A percentile compares a stretch with the other conserved stretches of the same genome.
Conservation (phyloP, 108 stramenopile genomes). For the Conticribra weissflogii region DNA sequence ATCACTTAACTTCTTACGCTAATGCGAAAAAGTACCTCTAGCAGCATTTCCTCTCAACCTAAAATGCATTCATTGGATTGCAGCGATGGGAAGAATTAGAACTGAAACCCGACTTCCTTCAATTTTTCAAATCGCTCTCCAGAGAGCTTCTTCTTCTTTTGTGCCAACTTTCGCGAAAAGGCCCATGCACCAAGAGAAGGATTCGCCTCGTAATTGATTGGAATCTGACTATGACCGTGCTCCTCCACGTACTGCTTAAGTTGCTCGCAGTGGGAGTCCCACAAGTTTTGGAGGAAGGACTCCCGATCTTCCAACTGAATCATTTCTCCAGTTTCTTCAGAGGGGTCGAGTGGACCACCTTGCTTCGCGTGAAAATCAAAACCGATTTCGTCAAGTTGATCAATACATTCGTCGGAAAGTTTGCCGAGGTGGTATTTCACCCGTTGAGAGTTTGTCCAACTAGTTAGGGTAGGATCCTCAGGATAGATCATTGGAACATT, state of each 20-base stretch:
- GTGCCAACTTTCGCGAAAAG: constrained; percentile 18
- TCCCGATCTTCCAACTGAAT: constrained; percentile 1
- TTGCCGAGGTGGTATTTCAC: constrained; percentile 1
- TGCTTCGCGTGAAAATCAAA: constrained; percentile 2
- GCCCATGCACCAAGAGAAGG: constrained; percentile 38
- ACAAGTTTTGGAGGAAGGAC: constrained; percentile 8
- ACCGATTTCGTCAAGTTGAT: constrained; percentile 4
- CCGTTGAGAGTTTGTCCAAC: neutral
- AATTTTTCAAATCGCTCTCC: constrained; percentile 18
- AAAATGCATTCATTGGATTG: no score
- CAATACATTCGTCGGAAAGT: neutral
- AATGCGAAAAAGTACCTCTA: no score
- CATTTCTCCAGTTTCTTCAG: neutral
- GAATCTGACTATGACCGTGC: constrained; percentile 20
- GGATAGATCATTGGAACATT: neutral
- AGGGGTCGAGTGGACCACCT: neutral
- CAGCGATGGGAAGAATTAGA: neutral
- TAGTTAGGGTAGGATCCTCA: neutral
- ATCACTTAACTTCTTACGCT: no score
- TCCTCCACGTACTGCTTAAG: constrained; percentile 6
- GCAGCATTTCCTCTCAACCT: no score
- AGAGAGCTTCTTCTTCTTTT: constrained; percentile 36
- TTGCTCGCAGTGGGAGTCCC: constrained; percentile 17
- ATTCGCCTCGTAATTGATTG: constrained; percentile 22
- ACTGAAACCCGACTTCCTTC: constrained; percentile 17